phyloP scores from a whole-genome alignment of 192 early-diverging fungal species.

The Thoreauomyces humboldtii region DNA sequence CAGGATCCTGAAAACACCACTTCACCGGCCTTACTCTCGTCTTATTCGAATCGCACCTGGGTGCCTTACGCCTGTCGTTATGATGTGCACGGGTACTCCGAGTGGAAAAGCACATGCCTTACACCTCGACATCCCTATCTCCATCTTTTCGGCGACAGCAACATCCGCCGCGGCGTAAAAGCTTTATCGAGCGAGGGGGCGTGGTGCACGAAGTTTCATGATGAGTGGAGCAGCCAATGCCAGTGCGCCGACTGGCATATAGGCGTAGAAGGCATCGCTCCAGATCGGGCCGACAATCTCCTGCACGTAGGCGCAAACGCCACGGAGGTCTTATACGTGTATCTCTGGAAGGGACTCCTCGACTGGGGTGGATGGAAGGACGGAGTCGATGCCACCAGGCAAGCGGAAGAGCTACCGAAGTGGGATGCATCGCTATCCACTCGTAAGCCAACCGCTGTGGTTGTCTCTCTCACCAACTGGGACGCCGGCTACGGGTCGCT shows the following conservation, averaged over 20 bases:
- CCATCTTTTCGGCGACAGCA: background rate
- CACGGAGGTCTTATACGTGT: background rate
- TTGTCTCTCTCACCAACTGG: conserved; percentile 9
- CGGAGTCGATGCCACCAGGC: no score
- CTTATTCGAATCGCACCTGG: background rate
- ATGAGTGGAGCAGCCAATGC: background rate
- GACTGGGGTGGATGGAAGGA: conserved; percentile 8
- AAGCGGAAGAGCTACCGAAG: no score
- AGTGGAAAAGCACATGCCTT: background rate
- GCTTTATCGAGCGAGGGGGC: background rate
- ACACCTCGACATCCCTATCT: background rate
- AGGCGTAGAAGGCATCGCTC: background rate
- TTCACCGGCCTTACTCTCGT: background rate
- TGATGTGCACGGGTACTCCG: background rate
- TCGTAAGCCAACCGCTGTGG: background rate
- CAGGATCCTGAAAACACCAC: background rate
- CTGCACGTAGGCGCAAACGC: background rate
- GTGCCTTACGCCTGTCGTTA: conserved; percentile 6
- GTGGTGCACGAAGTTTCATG: background rate
- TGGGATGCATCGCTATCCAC: background rate
- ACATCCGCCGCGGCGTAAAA: conserved; percentile 1
- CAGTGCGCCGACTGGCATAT: conserved; percentile 7
- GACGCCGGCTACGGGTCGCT: conserved; percentile 3
- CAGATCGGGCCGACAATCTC: background rate
- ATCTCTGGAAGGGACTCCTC: conserved; percentile 10